These are phyloP conservation scores for Esteya vermicola DNA, from an alignment of 2,329 filamentous ascomycete genomes.

Conservation along the genomic window DNA sequence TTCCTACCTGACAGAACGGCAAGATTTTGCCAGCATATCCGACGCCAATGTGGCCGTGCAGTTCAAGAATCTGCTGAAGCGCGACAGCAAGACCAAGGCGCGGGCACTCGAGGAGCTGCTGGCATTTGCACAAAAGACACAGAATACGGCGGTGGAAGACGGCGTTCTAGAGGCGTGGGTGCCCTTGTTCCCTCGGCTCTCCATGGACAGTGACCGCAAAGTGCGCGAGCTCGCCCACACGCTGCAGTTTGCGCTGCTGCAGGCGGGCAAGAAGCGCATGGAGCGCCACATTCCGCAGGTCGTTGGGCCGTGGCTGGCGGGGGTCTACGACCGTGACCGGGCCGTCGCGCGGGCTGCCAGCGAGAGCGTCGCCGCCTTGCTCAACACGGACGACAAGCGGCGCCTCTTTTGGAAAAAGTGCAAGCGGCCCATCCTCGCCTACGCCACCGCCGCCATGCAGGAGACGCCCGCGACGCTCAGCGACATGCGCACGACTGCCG, in stretches of 20 bases:
- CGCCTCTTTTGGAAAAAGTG: slow-evolving; percentile 66
- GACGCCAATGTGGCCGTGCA: slow-evolving; percentile 72
- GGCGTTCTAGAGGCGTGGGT: slow-evolving; percentile 77
- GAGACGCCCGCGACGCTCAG: slow-evolving; percentile 75
- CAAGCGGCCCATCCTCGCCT: slow-evolving; percentile 67
- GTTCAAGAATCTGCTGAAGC: slow-evolving; percentile 89
- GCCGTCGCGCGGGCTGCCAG: slow-evolving; percentile 61
- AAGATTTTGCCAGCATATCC: slow-evolving; percentile 62
- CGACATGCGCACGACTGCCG: slow-evolving; percentile 71
- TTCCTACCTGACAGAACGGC: slow-evolving; percentile 78
- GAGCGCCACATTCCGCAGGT: slow-evolving; percentile 64
- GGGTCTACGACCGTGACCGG: slow-evolving; percentile 74
- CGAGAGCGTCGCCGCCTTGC: slow-evolving; percentile 61
- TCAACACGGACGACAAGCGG: slow-evolving; percentile 68
- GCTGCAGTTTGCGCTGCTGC: slow-evolving; percentile 50
- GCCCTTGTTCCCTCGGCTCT: slow-evolving; percentile 69
- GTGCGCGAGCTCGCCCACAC: slow-evolving; percentile 78
- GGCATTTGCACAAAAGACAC: slow-evolving; percentile 41
- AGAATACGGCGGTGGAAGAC: slow-evolving; percentile 57
- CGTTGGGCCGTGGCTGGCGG: slow-evolving; percentile 82
- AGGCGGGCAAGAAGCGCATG: slow-evolving; percentile 64
- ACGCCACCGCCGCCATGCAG: slow-evolving; percentile 63
- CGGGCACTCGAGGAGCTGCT: slow-evolving; percentile 83
- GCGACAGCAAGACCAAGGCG: slow-evolving; percentile 80
- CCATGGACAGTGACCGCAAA: slow-evolving; percentile 76